Percentiles rank a stretch among this genome's conserved stretches.
Evolutionary conservation across 2,329 filamentous ascomycete genomes (phyloP).

Genomic region (Diaporthe longicolla): DNA sequence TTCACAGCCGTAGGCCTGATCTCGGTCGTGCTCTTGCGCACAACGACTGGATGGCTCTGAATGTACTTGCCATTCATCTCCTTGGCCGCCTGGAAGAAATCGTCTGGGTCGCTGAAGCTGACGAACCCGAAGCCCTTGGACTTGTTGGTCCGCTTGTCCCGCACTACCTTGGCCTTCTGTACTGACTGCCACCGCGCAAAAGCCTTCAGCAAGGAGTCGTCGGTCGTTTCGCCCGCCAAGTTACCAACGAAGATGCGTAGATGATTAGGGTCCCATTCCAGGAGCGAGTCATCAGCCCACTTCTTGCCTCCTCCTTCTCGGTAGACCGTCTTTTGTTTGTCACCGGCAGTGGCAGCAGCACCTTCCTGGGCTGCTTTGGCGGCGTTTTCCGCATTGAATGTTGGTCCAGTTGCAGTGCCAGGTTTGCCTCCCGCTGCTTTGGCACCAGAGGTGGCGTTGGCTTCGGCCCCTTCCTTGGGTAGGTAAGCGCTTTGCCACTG

Average conservation of each 20-base stretch:
- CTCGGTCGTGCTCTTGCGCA: constrained; percentile 92
- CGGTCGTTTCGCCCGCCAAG: constrained; percentile 95
- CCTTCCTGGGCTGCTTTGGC: constrained; percentile 57
- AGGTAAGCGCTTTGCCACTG: constrained; percentile 95
- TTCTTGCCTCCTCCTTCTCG: constrained; percentile 91
- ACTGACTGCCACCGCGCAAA: constrained; percentile 91
- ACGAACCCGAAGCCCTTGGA: constrained; percentile 98
- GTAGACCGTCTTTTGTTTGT: constrained; percentile 88
- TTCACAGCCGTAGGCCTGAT: constrained; percentile 82
- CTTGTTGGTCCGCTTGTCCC: constrained; percentile 96
- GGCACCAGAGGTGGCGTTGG: constrained; percentile 45
- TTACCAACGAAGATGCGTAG: constrained; percentile 97
- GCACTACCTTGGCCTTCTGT: constrained; percentile 91
- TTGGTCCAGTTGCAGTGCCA: constrained; percentile 49
- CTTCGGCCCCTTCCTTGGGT: constrained; percentile 67
- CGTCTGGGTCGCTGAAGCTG: constrained; percentile 93
- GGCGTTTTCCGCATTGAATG: constrained; percentile 50
- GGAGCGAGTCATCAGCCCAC: constrained; percentile 89
- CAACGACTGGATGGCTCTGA: constrained; percentile 91
- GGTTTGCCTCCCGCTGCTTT: constrained; percentile 48
- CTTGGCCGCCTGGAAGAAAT: constrained; percentile 95
- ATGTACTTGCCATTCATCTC: constrained; percentile 99
- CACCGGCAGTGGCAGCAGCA: constrained; percentile 63
- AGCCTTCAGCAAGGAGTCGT: constrained; percentile 94
- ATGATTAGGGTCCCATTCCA: constrained; percentile 97